These are phyloP conservation scores for Geotrichum citri-aurantii DNA, from an alignment of 1,139 yeast species.

Conservation along the genomic window DNA sequence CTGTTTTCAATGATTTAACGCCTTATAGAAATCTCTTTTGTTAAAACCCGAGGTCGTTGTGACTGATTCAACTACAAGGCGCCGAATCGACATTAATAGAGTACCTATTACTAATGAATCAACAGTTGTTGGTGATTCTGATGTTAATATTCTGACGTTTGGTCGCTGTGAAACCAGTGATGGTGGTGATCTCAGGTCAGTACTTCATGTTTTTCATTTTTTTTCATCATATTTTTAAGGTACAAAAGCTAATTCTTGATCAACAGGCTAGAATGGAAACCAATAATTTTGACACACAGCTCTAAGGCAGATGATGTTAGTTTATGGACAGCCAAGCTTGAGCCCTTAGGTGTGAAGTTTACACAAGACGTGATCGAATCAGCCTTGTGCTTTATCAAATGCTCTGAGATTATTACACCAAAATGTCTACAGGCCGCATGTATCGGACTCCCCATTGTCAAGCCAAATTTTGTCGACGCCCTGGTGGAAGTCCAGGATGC, in stretches of 20 bases:
- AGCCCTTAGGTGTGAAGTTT: constrained; percentile 12
- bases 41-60: constrained; percentile 1
- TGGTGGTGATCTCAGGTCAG: background rate
- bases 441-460: constrained; percentile 21
- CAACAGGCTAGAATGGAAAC: constrained; percentile 13
- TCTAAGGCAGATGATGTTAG: background rate
- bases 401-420: background rate
- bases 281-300: background rate
- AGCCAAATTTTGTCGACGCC: constrained; percentile 17
- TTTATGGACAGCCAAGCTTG: constrained; percentile 1
- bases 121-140: background rate
- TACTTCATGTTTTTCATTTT: too few species aligned
- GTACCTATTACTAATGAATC: background rate
- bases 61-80: constrained; percentile 1
- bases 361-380: constrained; percentile 1
- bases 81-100: background rate
- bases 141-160: background rate
- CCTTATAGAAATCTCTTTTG: constrained; percentile 1
- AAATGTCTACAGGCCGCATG: constrained; percentile 22
- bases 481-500: background rate
- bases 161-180: background rate
- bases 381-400: constrained; percentile 6
- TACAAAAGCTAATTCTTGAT: constrained; percentile 6
- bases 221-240: background rate
- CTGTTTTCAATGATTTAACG: constrained; percentile 6